Evolutionary conservation across 2,329 filamentous ascomycete genomes (phyloP).

Genomic region (Pseudogymnoascus sp.): DNA sequence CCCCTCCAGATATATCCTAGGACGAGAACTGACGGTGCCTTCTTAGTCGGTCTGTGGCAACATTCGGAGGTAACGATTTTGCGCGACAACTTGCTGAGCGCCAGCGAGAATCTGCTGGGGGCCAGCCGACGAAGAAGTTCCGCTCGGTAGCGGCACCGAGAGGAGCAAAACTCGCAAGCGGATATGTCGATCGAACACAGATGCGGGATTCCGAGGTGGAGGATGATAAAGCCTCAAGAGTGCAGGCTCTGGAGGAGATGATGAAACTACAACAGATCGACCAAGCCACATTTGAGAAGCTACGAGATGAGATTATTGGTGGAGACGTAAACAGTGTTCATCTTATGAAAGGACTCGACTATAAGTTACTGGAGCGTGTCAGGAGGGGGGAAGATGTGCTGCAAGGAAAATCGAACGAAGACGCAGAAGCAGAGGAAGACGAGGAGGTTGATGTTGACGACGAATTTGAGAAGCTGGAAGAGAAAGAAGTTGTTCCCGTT

Average conservation of each 20-base stretch:
- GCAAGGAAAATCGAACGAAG: slow-evolving; percentile 22
- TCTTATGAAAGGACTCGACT: slow-evolving; percentile 85
- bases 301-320: slow-evolving; percentile 69
- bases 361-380: slow-evolving; percentile 64
- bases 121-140: slow-evolving; percentile 60
- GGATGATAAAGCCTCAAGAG: slow-evolving; percentile 51
- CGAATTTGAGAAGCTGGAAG: slow-evolving; percentile 52
- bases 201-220: slow-evolving; percentile 45
- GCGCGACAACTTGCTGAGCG: slow-evolving; percentile 73
- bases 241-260: slow-evolving; percentile 73
- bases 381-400: slow-evolving; percentile 59
- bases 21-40: slow-evolving; percentile 11
- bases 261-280: slow-evolving; percentile 81
- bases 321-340: slow-evolving; percentile 76
- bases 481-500: slow-evolving; percentile 44
- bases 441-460: slow-evolving; percentile 49
- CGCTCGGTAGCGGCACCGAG: slow-evolving; percentile 68
- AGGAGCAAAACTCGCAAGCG: slow-evolving; percentile 67
- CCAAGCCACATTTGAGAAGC: slow-evolving; percentile 63
- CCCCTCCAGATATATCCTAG: not conserved
- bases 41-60: slow-evolving; percentile 16
- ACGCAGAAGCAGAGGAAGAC: slow-evolving; percentile 15
- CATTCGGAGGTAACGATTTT: slow-evolving; percentile 54
- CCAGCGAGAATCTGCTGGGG: slow-evolving; percentile 27
- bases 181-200: slow-evolving; percentile 77